Evolutionary conservation across 2,329 filamentous ascomycete species (phyloP), one percentile per base, ranked within the genome.

Genomic region (Iodosphaeria phyllophila): DNA sequence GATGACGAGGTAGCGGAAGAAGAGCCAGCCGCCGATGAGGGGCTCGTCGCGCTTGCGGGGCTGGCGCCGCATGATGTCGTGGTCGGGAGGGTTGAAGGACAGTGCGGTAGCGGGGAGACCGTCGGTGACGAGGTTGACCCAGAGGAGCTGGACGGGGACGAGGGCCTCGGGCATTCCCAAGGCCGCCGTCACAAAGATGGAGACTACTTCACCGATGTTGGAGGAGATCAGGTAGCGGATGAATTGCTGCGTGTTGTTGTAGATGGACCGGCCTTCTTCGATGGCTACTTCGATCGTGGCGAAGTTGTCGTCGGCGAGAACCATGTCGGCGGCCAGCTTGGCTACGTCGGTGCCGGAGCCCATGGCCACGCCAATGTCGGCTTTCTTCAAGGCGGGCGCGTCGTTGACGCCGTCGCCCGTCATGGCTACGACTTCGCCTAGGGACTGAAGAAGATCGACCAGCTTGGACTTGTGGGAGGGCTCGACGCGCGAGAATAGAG

Each of bases 201-300:
- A 95, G 18, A 98, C 89, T 18, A 98, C 89, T 51, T 98, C 89
- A 41, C 89, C 91, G 37, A 98, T 98, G 58, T 98, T 98, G 35
- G 86, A 95, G 6, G 86, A 95, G 49, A 98, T 98, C 32, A 98
- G 67, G 50, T 98, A 98, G 24, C 91, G 80, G 54, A 98, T 98
- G 54, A 98, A 98, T 50, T 98, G 89, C 48, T 98, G 89, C 5
- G 89, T 98, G 63, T 98, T 98, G 73, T 89, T 95, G 67, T 93
- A 98, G 54, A 98, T 98, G 34, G 84, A 84, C 33, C 89, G 77
- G 27, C 89, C 89, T 54, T 98, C 89, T 49, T 98, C 89, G 34
- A 98, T 84, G 24, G 89, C 89, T 28, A 82, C 64, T 48, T 92
- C 80, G 38, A 98, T 98, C 4, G 89, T 98, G 32, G 89, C 89